A percentile compares a stretch with the other conserved stretches of the same genome.
phyloP scores from a whole-genome alignment of 345 rosid genomes.

The Excoecaria cochinchinensis region DNA sequence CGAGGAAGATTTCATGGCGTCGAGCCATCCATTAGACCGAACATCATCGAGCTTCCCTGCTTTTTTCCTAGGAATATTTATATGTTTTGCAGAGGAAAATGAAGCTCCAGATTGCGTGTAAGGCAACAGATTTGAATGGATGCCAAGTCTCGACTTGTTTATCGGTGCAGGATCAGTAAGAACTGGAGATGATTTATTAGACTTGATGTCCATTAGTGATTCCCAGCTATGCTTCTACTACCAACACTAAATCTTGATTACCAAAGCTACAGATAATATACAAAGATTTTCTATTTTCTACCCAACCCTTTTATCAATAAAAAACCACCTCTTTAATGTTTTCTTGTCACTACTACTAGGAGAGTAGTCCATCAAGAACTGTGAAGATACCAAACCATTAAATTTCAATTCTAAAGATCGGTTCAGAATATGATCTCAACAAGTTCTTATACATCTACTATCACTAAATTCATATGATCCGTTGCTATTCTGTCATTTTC shows the following conservation, averaged over 20 bases:
- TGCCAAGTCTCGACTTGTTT: constrained; percentile 66
- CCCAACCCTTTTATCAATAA: constrained; percentile 85
- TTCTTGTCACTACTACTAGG: constrained; percentile 72
- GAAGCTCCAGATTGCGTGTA: constrained; percentile 50
- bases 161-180: constrained; percentile 59
- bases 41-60: constrained; percentile 77
- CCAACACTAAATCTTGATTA: background rate
- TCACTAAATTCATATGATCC: too few relatives aligned
- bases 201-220: constrained; percentile 68
- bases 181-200: constrained; percentile 70
- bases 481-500: background rate
- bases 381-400: constrained; percentile 16
- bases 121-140: constrained; percentile 49
- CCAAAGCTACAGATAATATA: too few relatives aligned
- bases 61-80: constrained; percentile 53
- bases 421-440: constrained; percentile 2
- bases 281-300: constrained; percentile 21
- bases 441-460: too few relatives aligned
- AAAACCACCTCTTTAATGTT: constrained; percentile 93
- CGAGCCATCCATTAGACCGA: constrained; percentile 82
- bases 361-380: constrained; percentile 73
- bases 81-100: constrained; percentile 47
- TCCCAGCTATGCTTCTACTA: constrained; percentile 17
- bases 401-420: background rate
- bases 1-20: constrained; percentile 92